A percentile compares a stretch with the other conserved stretches of the same genome.
phyloP scores from a whole-genome alignment of 1,139 yeast species.

The Pichia sp. region DNA sequence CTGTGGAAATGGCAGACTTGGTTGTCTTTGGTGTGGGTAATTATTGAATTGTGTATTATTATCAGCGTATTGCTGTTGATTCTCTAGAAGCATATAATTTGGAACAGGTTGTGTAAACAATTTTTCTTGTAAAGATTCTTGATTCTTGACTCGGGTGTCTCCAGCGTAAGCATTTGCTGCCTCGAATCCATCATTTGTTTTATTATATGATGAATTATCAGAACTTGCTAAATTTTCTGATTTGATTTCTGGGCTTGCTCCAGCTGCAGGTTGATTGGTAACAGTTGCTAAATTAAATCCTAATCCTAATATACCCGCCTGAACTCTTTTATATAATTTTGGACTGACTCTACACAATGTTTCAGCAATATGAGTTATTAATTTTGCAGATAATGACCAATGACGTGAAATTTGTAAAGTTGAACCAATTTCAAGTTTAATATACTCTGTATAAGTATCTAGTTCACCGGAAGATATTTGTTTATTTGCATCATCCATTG shows the following conservation, averaged over 20 bases:
- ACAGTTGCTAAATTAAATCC: constrained; percentile 8
- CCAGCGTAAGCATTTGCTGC: too few species aligned
- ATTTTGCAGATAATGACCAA: constrained; percentile 43
- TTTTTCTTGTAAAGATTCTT: not conserved
- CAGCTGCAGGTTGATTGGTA: not conserved
- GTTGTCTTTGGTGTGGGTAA: not conserved
- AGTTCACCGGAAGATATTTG: constrained; percentile 32
- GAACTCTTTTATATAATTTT: constrained; percentile 24
- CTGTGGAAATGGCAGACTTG: not conserved
- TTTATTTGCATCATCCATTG: constrained; percentile 14
- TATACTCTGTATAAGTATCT: constrained; percentile 40
- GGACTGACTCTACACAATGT: constrained; percentile 30
- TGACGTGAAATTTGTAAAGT: constrained; percentile 42
- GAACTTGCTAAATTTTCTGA: not conserved
- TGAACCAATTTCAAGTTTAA: constrained; percentile 42
- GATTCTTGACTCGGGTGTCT: too few species aligned
- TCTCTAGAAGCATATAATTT: constrained; percentile 2
- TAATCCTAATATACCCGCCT: constrained; percentile 24
- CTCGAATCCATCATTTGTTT: not conserved
- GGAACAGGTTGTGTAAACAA: not conserved
- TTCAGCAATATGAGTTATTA: constrained; percentile 40
- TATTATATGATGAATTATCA: not conserved
- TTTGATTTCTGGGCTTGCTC: not conserved
- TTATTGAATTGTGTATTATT: not conserved
- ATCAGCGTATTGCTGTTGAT: not conserved